Evolutionary conservation across 108 stramenopile genomes (phyloP), one percentile per base, ranked within the genome.

Genomic region (Schizochytrium sp.): DNA sequence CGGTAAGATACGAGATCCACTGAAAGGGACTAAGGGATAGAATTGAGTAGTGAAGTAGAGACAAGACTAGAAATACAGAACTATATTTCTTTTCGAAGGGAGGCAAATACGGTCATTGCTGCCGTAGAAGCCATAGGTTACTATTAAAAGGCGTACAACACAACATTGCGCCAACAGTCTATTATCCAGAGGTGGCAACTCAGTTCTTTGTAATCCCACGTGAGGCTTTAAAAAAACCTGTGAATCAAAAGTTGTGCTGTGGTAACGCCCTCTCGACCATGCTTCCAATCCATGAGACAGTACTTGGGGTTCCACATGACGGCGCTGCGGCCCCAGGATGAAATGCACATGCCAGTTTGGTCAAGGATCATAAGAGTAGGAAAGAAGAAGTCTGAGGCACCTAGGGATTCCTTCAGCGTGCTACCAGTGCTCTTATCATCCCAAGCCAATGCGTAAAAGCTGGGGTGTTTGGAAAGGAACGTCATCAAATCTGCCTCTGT

Each of bases 261-360:
- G 42, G 64, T 69, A 8, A 69, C 64, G 28, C 64, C 64, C 28
- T 69, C 64, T 38, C 64, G 64, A 15, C 64, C 64, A 69, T 69
- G 40, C 64, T 69, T 69, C 64, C 64, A 69, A 15, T 69, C 64
- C 64, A 69, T 2, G 0, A 69, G 64, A 15, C 64, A 69, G 44
- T 69, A 69, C 7, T 69, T 69, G 10, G 64, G 64, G 28, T 69
- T 69, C 64, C 64, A 83, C 76, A 83, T 83, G 0, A 83, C 76
- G 17, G 76, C 76, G 3, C 53, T 55, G 38, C 53, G 10, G 76
- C 76, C 76, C 76, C 76, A 83, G 1, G 50, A 38, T 10, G 76
- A 55, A 17, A 83, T 10, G 15, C 47, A 55, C 76, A 55, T 55
- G 76, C 76, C 76, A 5, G 47, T 55, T 53, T 17, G 49, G 47